Base-by-base conservation (phyloP, 2,329 filamentous ascomycete species). In the Ophiostoma ips region DNA sequence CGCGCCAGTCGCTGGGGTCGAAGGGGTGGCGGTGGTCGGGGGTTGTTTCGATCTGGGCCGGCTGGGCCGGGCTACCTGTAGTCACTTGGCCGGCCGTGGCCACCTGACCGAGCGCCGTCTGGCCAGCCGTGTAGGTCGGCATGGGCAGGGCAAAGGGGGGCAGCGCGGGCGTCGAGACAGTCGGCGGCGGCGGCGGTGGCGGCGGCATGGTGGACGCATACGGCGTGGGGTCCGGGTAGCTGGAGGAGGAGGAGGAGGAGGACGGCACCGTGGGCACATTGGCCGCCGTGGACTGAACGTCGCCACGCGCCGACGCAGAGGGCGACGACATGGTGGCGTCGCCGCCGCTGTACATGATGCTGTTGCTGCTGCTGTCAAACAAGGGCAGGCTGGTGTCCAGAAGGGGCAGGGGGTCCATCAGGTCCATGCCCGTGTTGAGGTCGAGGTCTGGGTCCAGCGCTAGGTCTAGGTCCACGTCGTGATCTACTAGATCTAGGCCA, bases 1-100 rank as follows among this genome's bases (percentile, higher is more conserved):
- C 56, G 4, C 54, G 51, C 55, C 55, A 57, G 52, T 57, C 53
- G 33, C 35, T n/a, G 11, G 45, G 34, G 28, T 55, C 51, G 36
- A 34, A 16, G 40, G 24, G 13, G n/a, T 11, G 40, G 24, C 21
- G 15, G n/a, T n/a, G n/a, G n/a, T n/a, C n/a, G n/a, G n/a, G n/a
- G n/a, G n/a, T n/a, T n/a, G n/a, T n/a, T n/a, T n/a, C n/a, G n/a
- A n/a, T n/a, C 24, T 16, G 40, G 12, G 16, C 3, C 18, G 18
- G 1, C 19, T 19, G 10, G 37, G 18, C 18, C 8, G 37, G 5
- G 3, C 36, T 19, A 19, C 12, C 15, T 9, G 38, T 8, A 5
- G 24, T 28, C 24, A 8, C 5, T 4, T 28, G 24, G 24, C 5
- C 4, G 5, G 8, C 5, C 24, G 24, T 28, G 24, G 24, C 8